Evolutionary conservation across 768 basidiomycete genomes (phyloP).

Genomic region (Saitozyma sp.): DNA sequence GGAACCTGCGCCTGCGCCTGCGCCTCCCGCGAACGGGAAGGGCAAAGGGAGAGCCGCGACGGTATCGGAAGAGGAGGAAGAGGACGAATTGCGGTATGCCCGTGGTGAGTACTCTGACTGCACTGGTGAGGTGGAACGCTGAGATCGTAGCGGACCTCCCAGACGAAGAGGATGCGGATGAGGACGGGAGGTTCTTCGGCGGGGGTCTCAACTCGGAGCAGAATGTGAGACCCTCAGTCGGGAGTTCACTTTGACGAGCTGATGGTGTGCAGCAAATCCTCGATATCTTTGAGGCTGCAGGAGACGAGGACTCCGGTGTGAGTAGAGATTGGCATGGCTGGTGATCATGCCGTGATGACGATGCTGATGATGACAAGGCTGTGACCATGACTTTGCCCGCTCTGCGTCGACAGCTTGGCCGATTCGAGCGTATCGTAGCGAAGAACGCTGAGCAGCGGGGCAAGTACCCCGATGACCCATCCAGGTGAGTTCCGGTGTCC

Average conservation of each 20-base stretch:
- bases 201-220: constrained; percentile 90
- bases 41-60: constrained; percentile 26
- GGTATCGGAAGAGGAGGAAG: constrained; percentile 62
- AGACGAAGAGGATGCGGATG: constrained; percentile 59
- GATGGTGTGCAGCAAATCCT: constrained; percentile 62
- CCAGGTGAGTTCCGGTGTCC: constrained; percentile 64
- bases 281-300: constrained; percentile 82
- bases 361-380: too few species aligned
- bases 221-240: constrained; percentile 59
- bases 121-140: constrained; percentile 47
- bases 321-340: constrained; percentile 29
- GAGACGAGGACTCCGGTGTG: constrained; percentile 67
- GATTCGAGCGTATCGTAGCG: constrained; percentile 82
- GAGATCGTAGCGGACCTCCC: constrained; percentile 67
- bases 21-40: constrained; percentile 24
- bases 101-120: constrained; percentile 2
- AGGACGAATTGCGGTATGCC: constrained; percentile 58
- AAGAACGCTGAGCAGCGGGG: constrained; percentile 96
- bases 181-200: constrained; percentile 88
- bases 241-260: background rate
- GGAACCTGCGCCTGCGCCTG: constrained; percentile 13
- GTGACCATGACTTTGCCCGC: constrained; percentile 69
- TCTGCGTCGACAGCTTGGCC: constrained; percentile 70
- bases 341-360: too few species aligned
- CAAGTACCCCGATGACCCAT: constrained; percentile 89